Base-by-base conservation (phyloP, 768 basidiomycete species). In the Suillus clintonianus region DNA sequence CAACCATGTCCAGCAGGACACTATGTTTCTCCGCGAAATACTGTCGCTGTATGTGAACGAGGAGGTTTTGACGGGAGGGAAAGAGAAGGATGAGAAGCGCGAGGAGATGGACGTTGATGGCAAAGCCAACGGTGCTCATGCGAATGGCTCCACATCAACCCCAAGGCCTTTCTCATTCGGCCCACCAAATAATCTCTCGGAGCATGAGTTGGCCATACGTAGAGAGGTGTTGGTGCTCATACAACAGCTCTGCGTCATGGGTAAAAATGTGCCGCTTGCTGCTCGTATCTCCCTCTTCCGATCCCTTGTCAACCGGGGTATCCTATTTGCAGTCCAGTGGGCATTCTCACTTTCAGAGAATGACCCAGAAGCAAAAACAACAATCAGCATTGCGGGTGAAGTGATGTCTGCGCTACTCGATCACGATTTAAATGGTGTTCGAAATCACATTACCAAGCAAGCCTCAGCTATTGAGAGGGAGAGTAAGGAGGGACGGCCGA, bases 211-310 rank as follows among this genome's bases (percentile, higher is more conserved):
- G 59, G 76, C 72, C 36, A 82, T 86, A 41, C 86, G 89, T 65
- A 85, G 86, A 39, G 91, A 96, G 69, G 91, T 95, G 32, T 85
- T 99, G 54, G 78, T 90, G 50, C 89, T 99, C 66, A 82, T 99
- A 53, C 95, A 97, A 70, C 95, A 98, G 68, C 85, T 98, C 10
- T 92, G 93, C 71, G 83, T 89, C 62, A 96, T 99, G 92, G 95
- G 93, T 64, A 99, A 99, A 83, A 95, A 95, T 72, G 90, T 98
- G 10, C 97, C 98, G 73, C 82, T 97, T 19, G 89, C 91, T 17
- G 85, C 90, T 17, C 91, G 97, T 42, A 83, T 96, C 74, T 80
- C 86, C 3, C 85, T 99, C 11, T 99, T 97, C 79, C 89, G 94
- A 55, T 83, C 88, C 9, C 84, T 99, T 27, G 87, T 96, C 58